Percentiles rank a stretch among this genome's conserved stretches.
Conservation (phyloP, 1,284 basidiomycete genomes). For the Malassezia obtusa region DNA sequence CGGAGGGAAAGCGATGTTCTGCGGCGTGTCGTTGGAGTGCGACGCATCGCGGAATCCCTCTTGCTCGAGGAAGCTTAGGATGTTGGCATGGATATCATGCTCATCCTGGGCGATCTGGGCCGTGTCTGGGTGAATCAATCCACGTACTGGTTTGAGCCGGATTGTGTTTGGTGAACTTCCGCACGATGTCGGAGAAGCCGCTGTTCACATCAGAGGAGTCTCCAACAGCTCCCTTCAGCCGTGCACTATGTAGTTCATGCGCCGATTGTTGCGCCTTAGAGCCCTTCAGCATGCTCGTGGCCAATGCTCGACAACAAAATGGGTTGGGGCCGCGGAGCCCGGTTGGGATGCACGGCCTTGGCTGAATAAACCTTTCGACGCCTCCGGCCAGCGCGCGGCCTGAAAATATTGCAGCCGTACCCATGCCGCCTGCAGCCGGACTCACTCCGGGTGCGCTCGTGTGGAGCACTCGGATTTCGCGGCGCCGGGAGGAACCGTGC, state of each 20-base stretch:
- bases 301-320: background rate
- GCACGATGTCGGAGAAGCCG: conserved; percentile 43
- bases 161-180: conserved; percentile 49
- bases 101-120: conserved; percentile 23
- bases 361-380: background rate
- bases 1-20: conserved; percentile 30
- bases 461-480: too few species aligned
- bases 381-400: too few species aligned
- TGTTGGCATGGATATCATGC: conserved; percentile 25
- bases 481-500: too few species aligned
- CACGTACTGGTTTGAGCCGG: conserved; percentile 26
- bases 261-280: conserved; percentile 35
- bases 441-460: too few species aligned
- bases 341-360: background rate
- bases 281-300: conserved; percentile 10
- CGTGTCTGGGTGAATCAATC: conserved; percentile 16
- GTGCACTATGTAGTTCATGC: conserved; percentile 37
- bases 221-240: conserved; percentile 16
- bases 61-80: conserved; percentile 21
- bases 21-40: conserved; percentile 24
- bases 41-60: conserved; percentile 27
- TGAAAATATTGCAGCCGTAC: too few species aligned
- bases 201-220: conserved; percentile 6
- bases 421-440: too few species aligned
- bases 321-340: background rate